These are phyloP conservation scores for Cymbidium sinense DNA, from an alignment of 106 monocot species.

Conservation along the genomic window DNA sequence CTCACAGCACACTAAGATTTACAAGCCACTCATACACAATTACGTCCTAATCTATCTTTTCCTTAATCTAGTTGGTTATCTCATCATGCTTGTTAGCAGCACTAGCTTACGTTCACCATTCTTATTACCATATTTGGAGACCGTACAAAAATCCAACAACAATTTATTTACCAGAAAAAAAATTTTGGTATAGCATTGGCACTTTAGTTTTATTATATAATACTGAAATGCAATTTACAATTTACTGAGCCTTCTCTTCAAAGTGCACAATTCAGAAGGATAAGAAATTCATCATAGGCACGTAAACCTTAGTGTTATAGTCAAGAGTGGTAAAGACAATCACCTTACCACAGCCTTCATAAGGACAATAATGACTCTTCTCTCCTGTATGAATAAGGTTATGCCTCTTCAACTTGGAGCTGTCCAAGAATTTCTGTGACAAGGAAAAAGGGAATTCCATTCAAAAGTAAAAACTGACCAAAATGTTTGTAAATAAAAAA, in stretches of 20 bases:
- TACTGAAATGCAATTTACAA: neutral
- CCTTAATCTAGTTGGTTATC: neutral
- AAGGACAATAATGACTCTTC: constrained; percentile 39
- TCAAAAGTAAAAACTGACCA: neutral
- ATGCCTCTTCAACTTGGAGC: constrained; percentile 75
- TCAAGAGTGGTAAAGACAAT: constrained; percentile 5
- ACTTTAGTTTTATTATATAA: neutral
- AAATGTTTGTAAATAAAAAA: neutral
- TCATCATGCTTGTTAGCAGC: neutral
- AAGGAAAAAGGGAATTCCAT: neutral
- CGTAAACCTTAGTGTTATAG: neutral
- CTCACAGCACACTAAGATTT: too few species aligned
- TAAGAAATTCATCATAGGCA: neutral
- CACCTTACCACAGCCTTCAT: constrained; percentile 80
- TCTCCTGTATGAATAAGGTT: constrained; percentile 71
- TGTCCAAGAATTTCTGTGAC: constrained; percentile 67
- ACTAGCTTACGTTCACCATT: neutral
- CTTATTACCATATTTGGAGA: neutral
- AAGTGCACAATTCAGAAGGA: neutral
- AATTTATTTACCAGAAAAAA: neutral
- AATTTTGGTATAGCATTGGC: constrained; percentile 1
- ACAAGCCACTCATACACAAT: neutral
- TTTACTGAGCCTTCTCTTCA: neutral
- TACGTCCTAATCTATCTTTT: neutral
- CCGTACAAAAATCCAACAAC: neutral